A percentile compares a stretch with the other conserved stretches of the same genome.
Conservation (phyloP, 495 filamentous ascomycete species). For the Penicillium riverlandense region DNA sequence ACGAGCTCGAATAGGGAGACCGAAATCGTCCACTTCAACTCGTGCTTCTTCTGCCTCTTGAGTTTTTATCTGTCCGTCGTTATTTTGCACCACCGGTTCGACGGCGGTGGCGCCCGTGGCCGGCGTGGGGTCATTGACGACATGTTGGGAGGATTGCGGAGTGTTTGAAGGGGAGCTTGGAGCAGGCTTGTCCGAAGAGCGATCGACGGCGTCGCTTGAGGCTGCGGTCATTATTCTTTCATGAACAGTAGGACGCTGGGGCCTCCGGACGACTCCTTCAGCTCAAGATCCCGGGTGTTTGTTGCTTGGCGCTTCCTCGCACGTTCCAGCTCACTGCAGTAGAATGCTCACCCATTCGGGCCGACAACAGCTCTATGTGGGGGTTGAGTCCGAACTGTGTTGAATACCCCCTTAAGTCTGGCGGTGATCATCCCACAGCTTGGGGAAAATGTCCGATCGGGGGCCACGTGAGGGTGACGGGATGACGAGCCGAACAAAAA, state of each 20-base stretch:
- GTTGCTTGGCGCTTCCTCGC: slow-evolving; percentile 6
- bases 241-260: slow-evolving; percentile 10
- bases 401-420: slow-evolving; percentile 4
- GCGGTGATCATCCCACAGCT: slow-evolving; percentile 14
- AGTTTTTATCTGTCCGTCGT: not conserved
- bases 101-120: slow-evolving; percentile 1
- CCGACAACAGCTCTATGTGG: not conserved
- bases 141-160: slow-evolving; percentile 1
- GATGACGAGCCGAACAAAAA: not conserved
- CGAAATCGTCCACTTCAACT: slow-evolving; percentile 37
- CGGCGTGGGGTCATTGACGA: not conserved
- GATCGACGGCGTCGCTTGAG: slow-evolving; percentile 11
- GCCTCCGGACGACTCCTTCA: not conserved
- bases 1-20: slow-evolving; percentile 33
- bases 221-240: slow-evolving; percentile 21
- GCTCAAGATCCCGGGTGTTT: slow-evolving; percentile 2
- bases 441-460: slow-evolving; percentile 15
- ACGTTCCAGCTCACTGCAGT: slow-evolving; percentile 10
- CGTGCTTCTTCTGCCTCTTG: slow-evolving; percentile 12
- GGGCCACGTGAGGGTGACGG: slow-evolving; percentile 17
- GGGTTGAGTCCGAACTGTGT: not conserved
- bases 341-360: slow-evolving; percentile 17
- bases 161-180: slow-evolving; percentile 7
- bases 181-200: slow-evolving; percentile 10
- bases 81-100: not conserved